Evolutionary conservation across 2,329 filamentous ascomycete genomes (phyloP).

Genomic region (Aureobasidium sp.): DNA sequence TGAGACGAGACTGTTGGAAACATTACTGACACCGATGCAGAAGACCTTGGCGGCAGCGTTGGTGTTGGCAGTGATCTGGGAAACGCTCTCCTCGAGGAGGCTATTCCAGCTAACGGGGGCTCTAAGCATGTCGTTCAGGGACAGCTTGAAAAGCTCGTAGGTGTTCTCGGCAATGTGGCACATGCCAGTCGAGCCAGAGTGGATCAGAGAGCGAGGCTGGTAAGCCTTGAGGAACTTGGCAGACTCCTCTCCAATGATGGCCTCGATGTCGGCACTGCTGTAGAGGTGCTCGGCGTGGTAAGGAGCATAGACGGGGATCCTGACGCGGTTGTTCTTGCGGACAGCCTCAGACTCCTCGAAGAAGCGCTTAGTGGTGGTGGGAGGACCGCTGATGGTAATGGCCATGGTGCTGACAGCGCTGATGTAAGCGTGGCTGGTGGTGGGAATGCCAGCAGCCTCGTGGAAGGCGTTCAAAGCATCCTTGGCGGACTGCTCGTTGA

Average conservation of each 20-base stretch:
- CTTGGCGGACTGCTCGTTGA: conserved; percentile 44
- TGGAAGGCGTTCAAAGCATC: conserved; percentile 50
- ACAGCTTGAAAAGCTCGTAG: conserved; percentile 36
- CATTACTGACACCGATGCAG: conserved; percentile 44
- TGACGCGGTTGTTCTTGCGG: conserved; percentile 41
- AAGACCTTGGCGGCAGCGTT: conserved; percentile 36
- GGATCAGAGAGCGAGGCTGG: conserved; percentile 35
- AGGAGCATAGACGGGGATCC: conserved; percentile 49
- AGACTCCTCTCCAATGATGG: conserved; percentile 38
- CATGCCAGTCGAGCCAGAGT: conserved; percentile 40
- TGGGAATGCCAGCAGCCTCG: conserved; percentile 41
- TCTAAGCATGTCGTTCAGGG: conserved; percentile 38
- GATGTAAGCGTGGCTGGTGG: conserved; percentile 47
- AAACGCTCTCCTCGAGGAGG: conserved; percentile 39
- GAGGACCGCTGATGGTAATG: conserved; percentile 52
- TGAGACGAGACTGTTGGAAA: conserved; percentile 47
- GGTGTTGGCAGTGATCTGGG: conserved; percentile 35
- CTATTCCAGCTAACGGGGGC: conserved; percentile 41
- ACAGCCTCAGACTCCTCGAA: conserved; percentile 42
- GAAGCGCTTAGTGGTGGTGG: conserved; percentile 43
- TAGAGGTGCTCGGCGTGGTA: conserved; percentile 53
- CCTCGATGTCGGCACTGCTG: conserved; percentile 40
- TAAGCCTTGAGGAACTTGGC: conserved; percentile 33
- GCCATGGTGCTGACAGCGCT: conserved; percentile 52
- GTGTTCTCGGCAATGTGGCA: conserved; percentile 37